Percentiles rank a stretch among this genome's conserved stretches.
phyloP scores from a whole-genome alignment of 129 eudicot species.

The Artemisia tridentata region DNA sequence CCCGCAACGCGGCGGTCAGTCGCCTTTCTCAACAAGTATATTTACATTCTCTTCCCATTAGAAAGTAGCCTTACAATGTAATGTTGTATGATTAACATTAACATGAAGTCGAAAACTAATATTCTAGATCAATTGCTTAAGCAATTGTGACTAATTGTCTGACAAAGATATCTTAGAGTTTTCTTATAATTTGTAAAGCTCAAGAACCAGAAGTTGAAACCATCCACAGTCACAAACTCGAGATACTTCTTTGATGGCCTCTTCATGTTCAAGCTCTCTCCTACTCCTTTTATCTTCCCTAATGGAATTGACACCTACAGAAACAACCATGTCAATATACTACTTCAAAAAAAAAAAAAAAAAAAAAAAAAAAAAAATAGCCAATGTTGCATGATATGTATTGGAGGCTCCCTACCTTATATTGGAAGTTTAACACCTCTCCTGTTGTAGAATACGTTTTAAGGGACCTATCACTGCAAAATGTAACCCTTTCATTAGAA shows the following conservation, averaged over 20 bases:
- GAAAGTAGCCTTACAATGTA: no score
- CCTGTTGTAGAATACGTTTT: no score
- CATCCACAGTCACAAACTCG: conserved; percentile 21
- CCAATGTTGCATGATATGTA: no score
- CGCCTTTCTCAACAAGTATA: no score
- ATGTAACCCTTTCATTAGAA: no score
- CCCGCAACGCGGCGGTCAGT: no score
- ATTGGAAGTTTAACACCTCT: no score
- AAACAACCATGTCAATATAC: background rate
- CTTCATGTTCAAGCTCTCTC: conserved; percentile 25
- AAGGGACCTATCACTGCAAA: no score
- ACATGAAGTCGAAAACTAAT: conserved; percentile 13
- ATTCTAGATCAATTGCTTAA: conserved; percentile 8
- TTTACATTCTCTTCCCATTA: no score
- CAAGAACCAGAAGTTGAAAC: conserved; percentile 25
- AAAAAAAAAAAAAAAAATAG: background rate
- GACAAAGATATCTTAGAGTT: conserved; percentile 16
- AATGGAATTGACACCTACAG: conserved; percentile 31
- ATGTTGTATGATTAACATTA: conserved; percentile 2
- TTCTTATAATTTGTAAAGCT: background rate
- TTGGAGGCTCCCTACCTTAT: no score
- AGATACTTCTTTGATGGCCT: conserved; percentile 31
- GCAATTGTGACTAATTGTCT: background rate
- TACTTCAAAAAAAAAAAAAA: no score
- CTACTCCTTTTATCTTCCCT: conserved; percentile 26